Conservation (phyloP, 140 eudicot genomes). For the Oenanthe javanica region DNA sequence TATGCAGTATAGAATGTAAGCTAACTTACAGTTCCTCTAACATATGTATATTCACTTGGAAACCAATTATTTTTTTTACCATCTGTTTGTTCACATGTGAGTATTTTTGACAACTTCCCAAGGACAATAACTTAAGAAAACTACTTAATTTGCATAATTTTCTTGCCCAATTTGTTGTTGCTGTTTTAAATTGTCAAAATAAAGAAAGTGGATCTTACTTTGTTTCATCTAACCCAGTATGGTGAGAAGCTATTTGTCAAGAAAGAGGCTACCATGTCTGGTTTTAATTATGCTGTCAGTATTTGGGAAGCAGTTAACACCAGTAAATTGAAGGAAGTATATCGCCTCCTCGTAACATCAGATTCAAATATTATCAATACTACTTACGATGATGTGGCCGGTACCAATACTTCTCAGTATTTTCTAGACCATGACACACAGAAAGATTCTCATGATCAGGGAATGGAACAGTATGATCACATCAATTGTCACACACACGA, state of each 20-base stretch:
- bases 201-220: background rate
- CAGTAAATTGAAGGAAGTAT: slow-evolving; percentile 59
- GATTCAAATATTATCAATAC: slow-evolving; percentile 55
- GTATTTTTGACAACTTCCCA: background rate
- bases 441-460: slow-evolving; percentile 14
- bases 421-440: slow-evolving; percentile 20
- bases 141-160: background rate
- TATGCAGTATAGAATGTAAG: background rate
- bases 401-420: slow-evolving; percentile 30
- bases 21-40: background rate
- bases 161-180: background rate
- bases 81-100: background rate
- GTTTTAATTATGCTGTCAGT: slow-evolving; percentile 27
- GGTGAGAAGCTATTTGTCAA: slow-evolving; percentile 54
- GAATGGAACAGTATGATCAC: slow-evolving; percentile 32
- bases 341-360: slow-evolving; percentile 53
- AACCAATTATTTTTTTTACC: background rate
- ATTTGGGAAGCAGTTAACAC: slow-evolving; percentile 86
- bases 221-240: slow-evolving; percentile 40
- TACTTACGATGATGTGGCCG: slow-evolving; percentile 52
- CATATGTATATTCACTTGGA: background rate
- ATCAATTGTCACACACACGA: slow-evolving; percentile 35
- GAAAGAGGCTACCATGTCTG: slow-evolving; percentile 29
- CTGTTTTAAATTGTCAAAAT: background rate
- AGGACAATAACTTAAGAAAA: background rate